phyloP scores from a whole-genome alignment of 2,329 filamentous ascomycete genomes.

The Colletotrichum trifolii region DNA sequence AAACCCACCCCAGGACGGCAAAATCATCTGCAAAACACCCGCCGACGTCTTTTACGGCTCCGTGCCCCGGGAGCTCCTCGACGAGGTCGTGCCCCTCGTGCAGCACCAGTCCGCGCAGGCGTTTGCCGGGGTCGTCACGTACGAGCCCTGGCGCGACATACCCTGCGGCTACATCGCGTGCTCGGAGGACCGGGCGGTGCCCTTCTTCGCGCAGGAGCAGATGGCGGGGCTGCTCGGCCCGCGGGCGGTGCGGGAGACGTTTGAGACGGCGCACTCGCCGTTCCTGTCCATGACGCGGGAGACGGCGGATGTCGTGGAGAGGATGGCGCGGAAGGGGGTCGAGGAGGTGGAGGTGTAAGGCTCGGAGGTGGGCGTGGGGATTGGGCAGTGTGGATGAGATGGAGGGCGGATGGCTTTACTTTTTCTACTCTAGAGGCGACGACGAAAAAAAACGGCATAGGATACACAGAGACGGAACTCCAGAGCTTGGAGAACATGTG shows the following conservation, averaged over 20 bases:
- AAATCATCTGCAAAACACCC: background rate
- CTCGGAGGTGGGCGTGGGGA: too few relatives aligned
- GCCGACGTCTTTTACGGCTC: conserved; percentile 41
- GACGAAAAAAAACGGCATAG: too few relatives aligned
- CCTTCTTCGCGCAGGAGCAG: conserved; percentile 36
- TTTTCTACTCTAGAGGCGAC: too few relatives aligned
- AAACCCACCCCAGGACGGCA: conserved; percentile 23
- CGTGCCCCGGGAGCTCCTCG: conserved; percentile 23
- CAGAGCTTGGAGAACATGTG: too few relatives aligned
- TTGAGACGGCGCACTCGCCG: conserved; percentile 20
- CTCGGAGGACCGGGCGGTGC: conserved; percentile 40
- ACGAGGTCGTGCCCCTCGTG: conserved; percentile 23
- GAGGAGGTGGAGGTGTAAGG: background rate
- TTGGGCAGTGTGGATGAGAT: too few relatives aligned
- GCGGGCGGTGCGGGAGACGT: background rate
- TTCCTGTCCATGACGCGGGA: conserved; percentile 17
- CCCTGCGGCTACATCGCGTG: conserved; percentile 41
- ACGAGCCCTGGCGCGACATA: conserved; percentile 44
- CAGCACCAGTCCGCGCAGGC: conserved; percentile 30
- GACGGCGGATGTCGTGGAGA: conserved; percentile 22
- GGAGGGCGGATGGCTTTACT: too few relatives aligned
- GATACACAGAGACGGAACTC: too few relatives aligned
- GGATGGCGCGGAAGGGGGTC: background rate
- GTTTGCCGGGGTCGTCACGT: conserved; percentile 35
- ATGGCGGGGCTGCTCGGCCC: conserved; percentile 32